Conservation (phyloP, 2,329 filamentous ascomycete species). For the Hymenoscyphus fructigenus region DNA sequence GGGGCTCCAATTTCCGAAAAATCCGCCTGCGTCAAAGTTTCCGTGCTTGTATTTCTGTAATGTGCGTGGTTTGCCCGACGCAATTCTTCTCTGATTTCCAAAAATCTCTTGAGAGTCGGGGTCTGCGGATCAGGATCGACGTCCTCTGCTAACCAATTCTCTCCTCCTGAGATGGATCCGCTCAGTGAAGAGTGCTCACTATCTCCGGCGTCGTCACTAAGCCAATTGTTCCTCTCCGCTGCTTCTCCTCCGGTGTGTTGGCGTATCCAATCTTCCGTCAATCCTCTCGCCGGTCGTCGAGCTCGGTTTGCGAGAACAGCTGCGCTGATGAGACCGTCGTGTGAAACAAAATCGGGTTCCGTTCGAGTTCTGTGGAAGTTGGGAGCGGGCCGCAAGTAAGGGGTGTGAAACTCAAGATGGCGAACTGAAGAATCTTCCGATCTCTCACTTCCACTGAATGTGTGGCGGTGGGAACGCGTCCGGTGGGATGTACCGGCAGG, state of each 20-base stretch:
- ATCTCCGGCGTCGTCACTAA: slow-evolving; percentile 73
- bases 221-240: slow-evolving; percentile 75
- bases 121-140: slow-evolving; percentile 33
- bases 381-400: slow-evolving; percentile 59
- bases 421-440: slow-evolving; percentile 62
- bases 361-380: slow-evolving; percentile 39
- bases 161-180: slow-evolving; percentile 56
- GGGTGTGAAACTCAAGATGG: slow-evolving; percentile 60
- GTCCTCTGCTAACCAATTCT: slow-evolving; percentile 50
- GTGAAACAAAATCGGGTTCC: slow-evolving; percentile 40
- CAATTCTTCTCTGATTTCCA: slow-evolving; percentile 25
- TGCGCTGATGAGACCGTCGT: slow-evolving; percentile 42
- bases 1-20: slow-evolving; percentile 25
- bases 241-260: slow-evolving; percentile 73
- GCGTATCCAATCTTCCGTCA: slow-evolving; percentile 84
- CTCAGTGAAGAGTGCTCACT: slow-evolving; percentile 76
- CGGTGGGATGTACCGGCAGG: slow-evolving; percentile 52
- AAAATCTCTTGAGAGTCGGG: slow-evolving; percentile 35
- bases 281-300: slow-evolving; percentile 57
- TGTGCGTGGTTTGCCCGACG: slow-evolving; percentile 29
- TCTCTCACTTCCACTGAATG: slow-evolving; percentile 57
- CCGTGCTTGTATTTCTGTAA: slow-evolving; percentile 37
- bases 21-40: slow-evolving; percentile 36
- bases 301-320: slow-evolving; percentile 64
- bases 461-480: slow-evolving; percentile 38